These are phyloP conservation scores for Aspergillus cavernicola DNA, from an alignment of 495 filamentous ascomycete species.

Conservation along the genomic window DNA sequence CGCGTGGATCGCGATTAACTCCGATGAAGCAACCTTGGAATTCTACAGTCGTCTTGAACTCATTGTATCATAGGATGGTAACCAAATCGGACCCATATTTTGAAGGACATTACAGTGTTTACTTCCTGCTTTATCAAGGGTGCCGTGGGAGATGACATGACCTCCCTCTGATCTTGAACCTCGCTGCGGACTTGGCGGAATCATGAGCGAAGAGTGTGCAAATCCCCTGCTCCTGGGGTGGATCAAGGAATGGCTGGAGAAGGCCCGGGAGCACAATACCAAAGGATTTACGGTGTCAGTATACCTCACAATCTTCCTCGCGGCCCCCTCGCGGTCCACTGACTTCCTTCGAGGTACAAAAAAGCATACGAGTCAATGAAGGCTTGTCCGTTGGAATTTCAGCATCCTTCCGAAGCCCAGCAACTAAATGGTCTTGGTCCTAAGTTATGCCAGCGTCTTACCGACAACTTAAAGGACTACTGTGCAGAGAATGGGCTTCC, in stretches of 20 bases:
- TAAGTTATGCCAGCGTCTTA: conserved; percentile 66
- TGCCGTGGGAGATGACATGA: background rate
- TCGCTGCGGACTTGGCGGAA: background rate
- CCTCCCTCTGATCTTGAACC: background rate
- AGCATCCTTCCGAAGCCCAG: conserved; percentile 70
- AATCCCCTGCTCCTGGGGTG: conserved; percentile 74
- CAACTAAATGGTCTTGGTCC: conserved; percentile 70
- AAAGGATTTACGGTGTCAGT: conserved; percentile 62
- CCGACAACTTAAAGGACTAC: conserved; percentile 61
- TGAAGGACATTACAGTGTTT: background rate
- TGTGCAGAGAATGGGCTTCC: conserved; percentile 68
- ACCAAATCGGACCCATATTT: background rate
- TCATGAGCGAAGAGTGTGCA: conserved; percentile 51
- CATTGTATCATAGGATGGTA: background rate
- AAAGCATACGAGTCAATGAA: conserved; percentile 80
- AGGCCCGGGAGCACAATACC: conserved; percentile 64
- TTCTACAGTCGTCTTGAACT: background rate
- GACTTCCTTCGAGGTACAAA: conserved; percentile 53
- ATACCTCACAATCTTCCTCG: background rate
- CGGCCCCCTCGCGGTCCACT: background rate
- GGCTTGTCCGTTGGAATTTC: conserved; percentile 68
- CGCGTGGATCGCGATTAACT: conserved; percentile 6
- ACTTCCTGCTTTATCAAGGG: background rate
- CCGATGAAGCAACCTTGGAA: too few relatives aligned
- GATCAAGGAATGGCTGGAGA: conserved; percentile 79